Evolutionary conservation across 2,329 filamentous ascomycete genomes (phyloP), one percentile per base, ranked within the genome.

Genomic region (Alternaria viburni): DNA sequence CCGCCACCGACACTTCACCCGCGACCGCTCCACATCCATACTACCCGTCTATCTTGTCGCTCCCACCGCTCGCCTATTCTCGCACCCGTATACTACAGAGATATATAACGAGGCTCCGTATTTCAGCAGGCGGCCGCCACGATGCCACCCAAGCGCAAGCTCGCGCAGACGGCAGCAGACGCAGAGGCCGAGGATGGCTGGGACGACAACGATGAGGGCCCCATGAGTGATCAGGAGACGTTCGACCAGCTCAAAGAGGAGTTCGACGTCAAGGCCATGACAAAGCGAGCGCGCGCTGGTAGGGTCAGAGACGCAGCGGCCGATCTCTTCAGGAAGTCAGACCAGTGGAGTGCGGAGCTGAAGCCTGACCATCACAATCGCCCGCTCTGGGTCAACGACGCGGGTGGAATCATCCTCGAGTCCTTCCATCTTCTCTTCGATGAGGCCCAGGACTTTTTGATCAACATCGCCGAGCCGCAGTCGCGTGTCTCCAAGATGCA

Each of bases 391-490:
- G 96, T 99, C 71, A 93, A 97, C 77, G 92, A 93, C 3, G 85
- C 90, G 50, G 93, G 92, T 36, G 90, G 91, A 67, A 96, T 98
- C 76, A 96, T 96, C 28, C 85, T 98, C 46, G 95, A 99, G 84
- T 97, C 93, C 72, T 98, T 97, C 83, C 95, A 92, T 56, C 92
- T 94, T 3, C 85, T 96, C 60, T 93, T 95, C 61, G 87, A 91
- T 61, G 91, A 94, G 74, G 95, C 93, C 0, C 93, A 97, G 77
- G 93, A 97, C 78, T 97, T 99, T 77, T 85, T 99, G 62, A 97
- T 96, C 73, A 97, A 96, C 50, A 95, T 99, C 71, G 93, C 95
- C 66, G 95, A 99, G 82, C 96, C 95, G 17, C 85, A 95, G 62
- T 97, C 94, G 36, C 89, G 95, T 63, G 95, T 96, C 61, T 91